Percentiles rank a stretch among this genome's conserved stretches.
Conservation (phyloP, 768 basidiomycete species). For the Leucosporidium scottii region DNA sequence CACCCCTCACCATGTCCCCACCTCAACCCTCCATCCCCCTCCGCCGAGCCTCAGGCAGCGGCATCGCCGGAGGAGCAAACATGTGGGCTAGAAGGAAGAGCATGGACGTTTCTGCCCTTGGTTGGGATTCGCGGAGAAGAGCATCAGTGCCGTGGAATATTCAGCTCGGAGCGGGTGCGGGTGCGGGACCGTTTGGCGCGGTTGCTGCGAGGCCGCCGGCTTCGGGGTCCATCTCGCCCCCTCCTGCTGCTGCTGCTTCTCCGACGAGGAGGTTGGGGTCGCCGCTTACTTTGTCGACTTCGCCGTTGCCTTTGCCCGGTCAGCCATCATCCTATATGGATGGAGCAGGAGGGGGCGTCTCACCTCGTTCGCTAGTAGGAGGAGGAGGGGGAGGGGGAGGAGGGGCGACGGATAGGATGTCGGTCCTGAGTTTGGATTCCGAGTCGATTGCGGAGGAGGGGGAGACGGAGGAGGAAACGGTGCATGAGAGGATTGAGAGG, state of each 20-base stretch:
- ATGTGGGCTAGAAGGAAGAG: neutral
- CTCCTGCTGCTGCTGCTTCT: no score
- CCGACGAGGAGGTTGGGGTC: no score
- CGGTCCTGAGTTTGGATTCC: neutral
- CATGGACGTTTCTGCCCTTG: neutral
- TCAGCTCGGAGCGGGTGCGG: no score
- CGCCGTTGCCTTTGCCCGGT: neutral
- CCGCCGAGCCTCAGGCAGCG: conserved; percentile 6
- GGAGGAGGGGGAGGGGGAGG: neutral
- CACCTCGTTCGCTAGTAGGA: neutral
- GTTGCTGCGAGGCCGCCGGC: no score
- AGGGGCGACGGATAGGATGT: neutral
- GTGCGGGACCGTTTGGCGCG: no score
- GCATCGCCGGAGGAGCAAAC: neutral
- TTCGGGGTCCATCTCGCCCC: no score
- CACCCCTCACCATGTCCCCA: conserved; percentile 20
- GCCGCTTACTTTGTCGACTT: no score
- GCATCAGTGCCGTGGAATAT: no score
- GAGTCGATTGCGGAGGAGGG: neutral
- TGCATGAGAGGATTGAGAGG: conserved; percentile 60
- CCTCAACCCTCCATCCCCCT: conserved; percentile 12
- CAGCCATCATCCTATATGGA: neutral
- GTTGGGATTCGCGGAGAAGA: neutral
- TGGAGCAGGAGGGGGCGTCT: neutral
- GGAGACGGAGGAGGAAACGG: conserved; percentile 44